Percentiles rank a stretch among this genome's conserved stretches.
phyloP scores from a whole-genome alignment of 345 rosid genomes.

The Euphorbia pulcherrima region DNA sequence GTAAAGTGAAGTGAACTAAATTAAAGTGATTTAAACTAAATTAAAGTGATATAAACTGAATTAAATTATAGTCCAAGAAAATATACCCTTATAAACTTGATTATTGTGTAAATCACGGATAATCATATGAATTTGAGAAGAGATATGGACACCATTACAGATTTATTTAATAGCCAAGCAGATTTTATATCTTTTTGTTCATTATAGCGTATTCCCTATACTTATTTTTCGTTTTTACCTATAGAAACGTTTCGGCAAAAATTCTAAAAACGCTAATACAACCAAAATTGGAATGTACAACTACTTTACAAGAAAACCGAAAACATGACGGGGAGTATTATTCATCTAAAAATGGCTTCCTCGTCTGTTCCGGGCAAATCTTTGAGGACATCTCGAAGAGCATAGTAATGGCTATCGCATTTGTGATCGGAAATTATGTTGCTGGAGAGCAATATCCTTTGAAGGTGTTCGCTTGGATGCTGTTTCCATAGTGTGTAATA shows the following conservation, averaged over 20 bases:
- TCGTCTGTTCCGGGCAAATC: constrained; percentile 48
- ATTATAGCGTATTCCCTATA: neutral
- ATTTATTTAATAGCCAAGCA: neutral
- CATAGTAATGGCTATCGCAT: constrained; percentile 84
- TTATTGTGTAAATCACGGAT: too few species aligned
- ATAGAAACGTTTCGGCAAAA: neutral
- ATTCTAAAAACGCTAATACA: neutral
- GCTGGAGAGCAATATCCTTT: constrained; percentile 73
- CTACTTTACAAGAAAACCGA: neutral
- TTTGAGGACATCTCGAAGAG: constrained; percentile 82
- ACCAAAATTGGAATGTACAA: constrained; percentile 1
- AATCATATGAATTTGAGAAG: too few species aligned
- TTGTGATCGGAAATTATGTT: constrained; percentile 81
- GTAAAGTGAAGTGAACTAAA: too few species aligned
- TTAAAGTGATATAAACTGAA: too few species aligned
- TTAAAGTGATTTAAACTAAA: too few species aligned
- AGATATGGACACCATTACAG: too few species aligned
- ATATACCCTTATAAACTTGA: too few species aligned
- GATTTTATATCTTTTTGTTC: too few species aligned
- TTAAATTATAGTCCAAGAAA: too few species aligned
- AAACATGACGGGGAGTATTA: neutral
- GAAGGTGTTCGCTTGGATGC: constrained; percentile 79
- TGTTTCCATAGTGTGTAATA: constrained; percentile 78
- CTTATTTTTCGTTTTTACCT: neutral
- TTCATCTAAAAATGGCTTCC: constrained; percentile 41